Conservation (phyloP, 441 rosid genomes). For the Daphne laureola region DNA sequence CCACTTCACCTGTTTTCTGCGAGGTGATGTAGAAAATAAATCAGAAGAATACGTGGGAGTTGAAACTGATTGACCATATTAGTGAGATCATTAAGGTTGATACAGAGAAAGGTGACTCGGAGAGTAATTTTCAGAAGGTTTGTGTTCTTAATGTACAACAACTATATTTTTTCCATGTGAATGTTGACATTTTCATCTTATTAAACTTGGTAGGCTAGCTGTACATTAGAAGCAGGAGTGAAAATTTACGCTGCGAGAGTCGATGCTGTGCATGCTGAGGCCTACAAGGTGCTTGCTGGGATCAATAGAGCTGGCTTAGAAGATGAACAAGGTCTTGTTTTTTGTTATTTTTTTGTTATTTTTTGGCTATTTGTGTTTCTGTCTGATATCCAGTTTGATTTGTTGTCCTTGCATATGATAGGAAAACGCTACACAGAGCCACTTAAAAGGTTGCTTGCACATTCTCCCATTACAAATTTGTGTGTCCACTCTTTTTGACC, state of each 20-base stretch:
- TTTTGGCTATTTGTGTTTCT: background rate
- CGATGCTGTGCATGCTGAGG: constrained; percentile 28
- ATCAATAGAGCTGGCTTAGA: constrained; percentile 26
- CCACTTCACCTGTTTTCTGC: too few species aligned
- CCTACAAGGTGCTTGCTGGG: constrained; percentile 29
- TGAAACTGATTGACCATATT: constrained; percentile 32
- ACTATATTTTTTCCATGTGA: too few species aligned
- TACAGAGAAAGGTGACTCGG: constrained; percentile 20
- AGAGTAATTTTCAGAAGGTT: constrained; percentile 34
- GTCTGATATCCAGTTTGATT: too few species aligned
- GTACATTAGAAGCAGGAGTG: constrained; percentile 32
- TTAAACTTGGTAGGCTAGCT: constrained; percentile 25
- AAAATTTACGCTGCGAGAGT: constrained; percentile 31
- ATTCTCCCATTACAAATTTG: too few species aligned
- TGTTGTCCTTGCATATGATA: too few species aligned
- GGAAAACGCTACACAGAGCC: too few species aligned
- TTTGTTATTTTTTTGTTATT: background rate
- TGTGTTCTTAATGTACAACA: background rate
- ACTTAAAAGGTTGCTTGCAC: too few species aligned
- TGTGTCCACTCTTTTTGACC: too few species aligned
- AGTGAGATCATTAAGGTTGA: constrained; percentile 29
- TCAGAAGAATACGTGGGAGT: constrained; percentile 34
- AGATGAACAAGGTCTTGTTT: constrained; percentile 18
- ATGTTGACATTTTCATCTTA: background rate
- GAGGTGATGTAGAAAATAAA: constrained; percentile 28